phyloP scores from a whole-genome alignment of 2,329 filamentous ascomycete genomes.

The Arthrobotrys sphaeroides region DNA sequence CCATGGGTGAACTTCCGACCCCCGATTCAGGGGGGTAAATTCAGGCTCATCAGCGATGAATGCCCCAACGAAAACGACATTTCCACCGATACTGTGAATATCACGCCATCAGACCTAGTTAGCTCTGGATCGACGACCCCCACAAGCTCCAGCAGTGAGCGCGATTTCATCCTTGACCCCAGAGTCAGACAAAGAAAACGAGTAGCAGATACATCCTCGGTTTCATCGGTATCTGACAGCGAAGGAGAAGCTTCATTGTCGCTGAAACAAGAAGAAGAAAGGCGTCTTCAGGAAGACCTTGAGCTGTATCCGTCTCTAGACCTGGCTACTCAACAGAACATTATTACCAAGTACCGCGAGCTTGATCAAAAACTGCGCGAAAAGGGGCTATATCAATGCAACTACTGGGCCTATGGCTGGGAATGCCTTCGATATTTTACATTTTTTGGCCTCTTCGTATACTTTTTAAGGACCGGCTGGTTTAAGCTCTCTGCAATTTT shows the following conservation, averaged over 20 bases:
- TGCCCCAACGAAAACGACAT: conserved; percentile 32
- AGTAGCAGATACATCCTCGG: conserved; percentile 20
- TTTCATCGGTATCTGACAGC: conserved; percentile 61
- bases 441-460: conserved; percentile 71
- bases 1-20: conserved; percentile 87
- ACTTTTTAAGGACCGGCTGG: conserved; percentile 72
- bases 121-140: conserved; percentile 50
- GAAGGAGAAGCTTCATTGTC: conserved; percentile 61
- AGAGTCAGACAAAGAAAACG: conserved; percentile 45
- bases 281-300: conserved; percentile 69
- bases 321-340: conserved; percentile 74
- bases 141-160: conserved; percentile 58
- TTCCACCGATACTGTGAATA: neutral
- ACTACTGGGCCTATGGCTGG: conserved; percentile 79
- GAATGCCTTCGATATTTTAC: conserved; percentile 77
- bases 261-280: conserved; percentile 42
- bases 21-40: conserved; percentile 75
- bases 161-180: conserved; percentile 56
- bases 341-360: conserved; percentile 82
- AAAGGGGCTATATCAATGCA: conserved; percentile 83
- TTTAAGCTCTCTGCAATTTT: conserved; percentile 76
- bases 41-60: conserved; percentile 36
- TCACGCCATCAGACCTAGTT: conserved; percentile 26
- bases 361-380: conserved; percentile 76
- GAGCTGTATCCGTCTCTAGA: conserved; percentile 84